Conservation (phyloP, 2,329 filamentous ascomycete genomes). For the Boeremia exigua region DNA sequence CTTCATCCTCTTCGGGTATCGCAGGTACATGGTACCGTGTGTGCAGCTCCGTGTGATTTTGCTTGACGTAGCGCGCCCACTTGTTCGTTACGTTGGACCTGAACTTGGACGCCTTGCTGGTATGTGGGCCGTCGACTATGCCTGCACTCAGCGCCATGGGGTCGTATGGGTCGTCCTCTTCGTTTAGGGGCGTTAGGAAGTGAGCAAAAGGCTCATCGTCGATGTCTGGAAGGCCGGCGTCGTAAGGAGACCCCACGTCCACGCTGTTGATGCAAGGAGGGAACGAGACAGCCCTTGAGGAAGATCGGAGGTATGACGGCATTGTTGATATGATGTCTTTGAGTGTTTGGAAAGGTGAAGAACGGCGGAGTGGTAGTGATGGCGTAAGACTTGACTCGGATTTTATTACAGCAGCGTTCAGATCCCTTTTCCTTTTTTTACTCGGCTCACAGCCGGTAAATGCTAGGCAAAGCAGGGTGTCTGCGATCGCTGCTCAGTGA, state of each 20-base stretch:
- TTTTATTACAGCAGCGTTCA: constrained; percentile 31
- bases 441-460: constrained; percentile 43
- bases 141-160: constrained; percentile 47
- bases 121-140: constrained; percentile 43
- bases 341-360: constrained; percentile 29
- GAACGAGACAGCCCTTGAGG: constrained; percentile 43
- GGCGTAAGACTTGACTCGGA: constrained; percentile 33
- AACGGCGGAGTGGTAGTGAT: constrained; percentile 30
- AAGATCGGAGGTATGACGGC: constrained; percentile 41
- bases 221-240: constrained; percentile 45
- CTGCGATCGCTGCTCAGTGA: constrained; percentile 20
- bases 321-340: constrained; percentile 37
- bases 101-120: constrained; percentile 47
- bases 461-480: constrained; percentile 29
- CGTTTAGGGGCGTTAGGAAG: constrained; percentile 51
- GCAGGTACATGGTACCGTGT: constrained; percentile 38
- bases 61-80: constrained; percentile 50
- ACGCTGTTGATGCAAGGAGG: constrained; percentile 43
- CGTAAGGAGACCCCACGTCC: constrained; percentile 25
- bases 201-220: constrained; percentile 53
- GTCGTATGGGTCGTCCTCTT: constrained; percentile 50
- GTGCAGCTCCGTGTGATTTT: constrained; percentile 43
- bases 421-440: constrained; percentile 24
- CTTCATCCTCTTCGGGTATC: constrained; percentile 43
- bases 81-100: constrained; percentile 47